Evolutionary conservation across 2,329 filamentous ascomycete species (phyloP).

Genomic region (Davidsoniella neocaledoniae): DNA sequence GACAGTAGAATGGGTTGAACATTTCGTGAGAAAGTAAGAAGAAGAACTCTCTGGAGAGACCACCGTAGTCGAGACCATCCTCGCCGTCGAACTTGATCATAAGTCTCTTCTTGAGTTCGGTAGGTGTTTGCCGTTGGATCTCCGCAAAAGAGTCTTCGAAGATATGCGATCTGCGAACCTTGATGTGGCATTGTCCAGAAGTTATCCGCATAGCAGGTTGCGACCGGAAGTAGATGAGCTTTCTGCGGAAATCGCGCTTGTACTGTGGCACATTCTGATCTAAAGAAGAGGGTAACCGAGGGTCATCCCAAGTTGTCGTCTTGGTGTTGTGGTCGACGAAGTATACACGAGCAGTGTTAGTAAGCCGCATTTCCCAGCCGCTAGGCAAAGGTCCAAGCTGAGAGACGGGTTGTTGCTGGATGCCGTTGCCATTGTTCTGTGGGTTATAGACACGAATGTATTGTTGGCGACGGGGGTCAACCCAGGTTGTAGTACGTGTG

Average conservation of each 20-base stretch:
- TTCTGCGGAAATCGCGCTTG: constrained; percentile 95
- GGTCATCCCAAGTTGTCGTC: constrained; percentile 98
- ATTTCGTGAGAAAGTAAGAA: constrained; percentile 98
- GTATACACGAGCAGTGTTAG: constrained; percentile 93
- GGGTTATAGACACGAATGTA: constrained; percentile 96
- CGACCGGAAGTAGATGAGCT: constrained; percentile 97
- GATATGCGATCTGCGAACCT: constrained; percentile 88
- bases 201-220: constrained; percentile 91
- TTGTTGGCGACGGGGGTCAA: constrained; percentile 89
- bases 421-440: constrained; percentile 68
- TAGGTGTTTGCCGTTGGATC: constrained; percentile 90
- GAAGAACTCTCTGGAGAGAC: constrained; percentile 96
- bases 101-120: constrained; percentile 89
- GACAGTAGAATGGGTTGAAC: constrained; percentile 99
- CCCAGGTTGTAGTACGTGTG: constrained; percentile 94
- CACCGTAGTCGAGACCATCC: constrained; percentile 93
- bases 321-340: constrained; percentile 99
- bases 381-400: constrained; percentile 89
- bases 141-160: constrained; percentile 98
- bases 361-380: constrained; percentile 98
- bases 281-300: constrained; percentile 80
- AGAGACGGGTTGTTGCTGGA: constrained; percentile 94
- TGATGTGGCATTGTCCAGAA: constrained; percentile 94
- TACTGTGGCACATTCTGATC: constrained; percentile 99
- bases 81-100: constrained; percentile 99